A percentile compares a stretch with the other conserved stretches of the same genome.
These are phyloP conservation scores for Boletus reticulatus DNA, from an alignment of 768 basidiomycete genomes.

Conservation along the genomic window DNA sequence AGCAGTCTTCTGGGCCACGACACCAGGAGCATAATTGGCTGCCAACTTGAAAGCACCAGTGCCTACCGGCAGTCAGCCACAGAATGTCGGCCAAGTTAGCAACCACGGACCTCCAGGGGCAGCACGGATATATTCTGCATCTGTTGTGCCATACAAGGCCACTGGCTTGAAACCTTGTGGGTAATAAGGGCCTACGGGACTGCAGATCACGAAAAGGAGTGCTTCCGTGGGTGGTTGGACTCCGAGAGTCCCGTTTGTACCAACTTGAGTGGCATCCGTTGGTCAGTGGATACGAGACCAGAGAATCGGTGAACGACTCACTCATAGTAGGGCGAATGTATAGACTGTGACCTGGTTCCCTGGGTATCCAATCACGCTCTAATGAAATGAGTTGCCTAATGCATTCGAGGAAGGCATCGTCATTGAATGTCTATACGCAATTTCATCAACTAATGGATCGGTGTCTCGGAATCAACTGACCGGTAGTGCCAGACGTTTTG, in stretches of 20 bases:
- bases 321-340: slow-evolving; percentile 86
- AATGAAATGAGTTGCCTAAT: slow-evolving; percentile 84
- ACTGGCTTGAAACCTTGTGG: slow-evolving; percentile 88
- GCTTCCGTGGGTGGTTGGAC: slow-evolving; percentile 68
- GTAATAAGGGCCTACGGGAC: slow-evolving; percentile 76
- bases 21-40: slow-evolving; percentile 85
- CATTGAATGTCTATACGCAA: slow-evolving; percentile 64
- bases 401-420: slow-evolving; percentile 67
- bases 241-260: slow-evolving; percentile 50
- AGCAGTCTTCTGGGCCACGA: slow-evolving; percentile 80
- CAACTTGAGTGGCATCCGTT: slow-evolving; percentile 49
- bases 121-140: slow-evolving; percentile 69
- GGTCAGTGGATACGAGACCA: slow-evolving; percentile 2
- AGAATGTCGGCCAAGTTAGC: neutral
- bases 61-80: slow-evolving; percentile 37
- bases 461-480: slow-evolving; percentile 37
- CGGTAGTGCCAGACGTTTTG: slow-evolving; percentile 72
- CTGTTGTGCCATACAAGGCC: slow-evolving; percentile 77
- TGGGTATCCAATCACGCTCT: slow-evolving; percentile 91
- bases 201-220: slow-evolving; percentile 61
- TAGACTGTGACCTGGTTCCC: slow-evolving; percentile 82
- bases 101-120: slow-evolving; percentile 66
- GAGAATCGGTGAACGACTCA: slow-evolving; percentile 18
- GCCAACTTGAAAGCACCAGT: slow-evolving; percentile 89
- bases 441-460: slow-evolving; percentile 1